Base-by-base conservation (phyloP, 2,329 filamentous ascomycete genomes). In the Aureobasidium sp. region DNA sequence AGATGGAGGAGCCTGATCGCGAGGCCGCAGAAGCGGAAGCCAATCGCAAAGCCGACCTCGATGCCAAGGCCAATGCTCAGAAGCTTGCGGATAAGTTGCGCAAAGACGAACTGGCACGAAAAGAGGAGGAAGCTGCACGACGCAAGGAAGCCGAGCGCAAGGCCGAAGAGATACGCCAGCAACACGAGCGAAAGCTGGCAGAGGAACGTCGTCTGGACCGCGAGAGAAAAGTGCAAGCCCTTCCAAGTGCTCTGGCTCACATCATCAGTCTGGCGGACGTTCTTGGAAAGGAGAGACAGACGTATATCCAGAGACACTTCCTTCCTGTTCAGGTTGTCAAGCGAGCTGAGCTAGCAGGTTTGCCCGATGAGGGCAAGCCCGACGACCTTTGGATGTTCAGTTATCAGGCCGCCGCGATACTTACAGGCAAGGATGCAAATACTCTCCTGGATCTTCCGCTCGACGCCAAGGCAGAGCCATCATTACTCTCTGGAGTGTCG, bases 31-130 rank as follows among this genome's bases (percentile, higher is more conserved):
- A 13, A 45, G 67, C 63, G 44, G 62, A 65, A 62, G 41, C 57
- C 64, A 44, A 58, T 62, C 42, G 63, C 58, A 61, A 66, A 47
- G 64, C 68, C 65, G 49, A 64, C 57, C 62, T 63, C 8, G 62
- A 62, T 25, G 53, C 60, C 7, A 62, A 65, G 25, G 65, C 63
- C 37, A 64, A 66, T 45, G 63, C 67, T 32, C 59, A 66, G n/a
- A 60, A 61, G 27, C 61, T 66, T 57, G 67, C 62, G 10, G 69
- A 72, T 47, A 66, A 67, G 57, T 61, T 64, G 45, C 65, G 69
- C 16, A 64, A 65, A 55, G 68, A 65, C 5, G 68, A 69, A 64
- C 66, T 68, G 45, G 64, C 55, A 3, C 47, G 59, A 11, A 62
- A 64, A 58, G 61, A 66, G 27, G 64, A 66, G 30, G 63, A 61